Conservation (phyloP, 805 yeast species). For the Ogataea salicorniae region DNA sequence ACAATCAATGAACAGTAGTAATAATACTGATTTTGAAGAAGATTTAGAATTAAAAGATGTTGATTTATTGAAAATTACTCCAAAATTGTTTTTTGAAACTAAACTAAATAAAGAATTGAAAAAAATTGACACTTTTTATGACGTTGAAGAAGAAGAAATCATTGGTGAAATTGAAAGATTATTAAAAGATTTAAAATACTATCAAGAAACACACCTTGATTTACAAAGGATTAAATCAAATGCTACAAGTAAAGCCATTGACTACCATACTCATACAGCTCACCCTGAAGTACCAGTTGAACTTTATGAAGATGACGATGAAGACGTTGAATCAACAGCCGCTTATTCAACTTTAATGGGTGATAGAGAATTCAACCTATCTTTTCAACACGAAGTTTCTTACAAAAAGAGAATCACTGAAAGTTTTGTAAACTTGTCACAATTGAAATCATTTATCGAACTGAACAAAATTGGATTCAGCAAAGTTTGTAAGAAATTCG, state of each 20-base stretch:
- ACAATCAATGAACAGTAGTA: slow-evolving; percentile 4
- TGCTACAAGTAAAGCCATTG: slow-evolving; percentile 17
- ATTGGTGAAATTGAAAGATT: slow-evolving; percentile 41
- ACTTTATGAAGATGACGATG: slow-evolving; percentile 34
- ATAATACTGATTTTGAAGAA: slow-evolving; percentile 2
- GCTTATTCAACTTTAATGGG: slow-evolving; percentile 46
- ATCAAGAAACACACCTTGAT: slow-evolving; percentile 22
- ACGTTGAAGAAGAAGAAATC: slow-evolving; percentile 40
- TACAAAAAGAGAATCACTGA: slow-evolving; percentile 43
- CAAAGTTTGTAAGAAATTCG: slow-evolving; percentile 50
- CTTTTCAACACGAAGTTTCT: slow-evolving; percentile 43
- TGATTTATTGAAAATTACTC: slow-evolving; percentile 27
- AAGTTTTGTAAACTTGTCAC: slow-evolving; percentile 40
- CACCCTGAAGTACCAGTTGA: slow-evolving; percentile 20
- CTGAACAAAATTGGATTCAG: slow-evolving; percentile 49
- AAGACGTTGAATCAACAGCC: slow-evolving; percentile 28
- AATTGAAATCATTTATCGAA: slow-evolving; percentile 46
- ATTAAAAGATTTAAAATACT: slow-evolving; percentile 41
- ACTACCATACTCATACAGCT: slow-evolving; percentile 13
- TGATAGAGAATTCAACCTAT: slow-evolving; percentile 44
- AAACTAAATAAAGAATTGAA: slow-evolving; percentile 43
- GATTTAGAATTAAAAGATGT: slow-evolving; percentile 10
- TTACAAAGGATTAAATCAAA: slow-evolving; percentile 20
- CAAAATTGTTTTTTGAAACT: slow-evolving; percentile 40
- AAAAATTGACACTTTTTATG: slow-evolving; percentile 50